A percentile compares a stretch with the other conserved stretches of the same genome.
Conservation (phyloP, 805 yeast genomes). For the Candida silvicultrix region DNA sequence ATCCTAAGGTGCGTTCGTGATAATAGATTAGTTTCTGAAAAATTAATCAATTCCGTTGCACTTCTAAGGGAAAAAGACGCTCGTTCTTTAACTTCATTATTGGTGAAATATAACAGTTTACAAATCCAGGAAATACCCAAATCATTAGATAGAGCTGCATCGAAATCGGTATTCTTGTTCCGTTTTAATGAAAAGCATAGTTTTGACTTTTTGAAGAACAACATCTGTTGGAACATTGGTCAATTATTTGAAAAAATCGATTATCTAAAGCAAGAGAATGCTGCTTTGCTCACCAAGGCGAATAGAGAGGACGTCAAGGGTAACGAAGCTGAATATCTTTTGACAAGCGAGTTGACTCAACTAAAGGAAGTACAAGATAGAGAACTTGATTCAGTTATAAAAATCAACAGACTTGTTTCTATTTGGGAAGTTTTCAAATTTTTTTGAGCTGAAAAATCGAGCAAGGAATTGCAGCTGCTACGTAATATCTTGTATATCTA, state of each 20-base stretch:
- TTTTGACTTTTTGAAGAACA: slow-evolving; percentile 39
- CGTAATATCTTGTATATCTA: neutral
- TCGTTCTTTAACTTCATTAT: slow-evolving; percentile 59
- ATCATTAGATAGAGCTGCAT: slow-evolving; percentile 86
- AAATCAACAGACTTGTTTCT: slow-evolving; percentile 48
- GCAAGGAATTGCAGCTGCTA: neutral
- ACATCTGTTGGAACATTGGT: slow-evolving; percentile 39
- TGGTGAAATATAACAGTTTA: slow-evolving; percentile 63
- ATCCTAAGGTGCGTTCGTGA: slow-evolving; percentile 71
- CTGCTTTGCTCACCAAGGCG: slow-evolving; percentile 68
- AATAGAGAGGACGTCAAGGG: slow-evolving; percentile 89
- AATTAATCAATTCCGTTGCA: slow-evolving; percentile 67
- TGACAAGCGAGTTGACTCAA: slow-evolving; percentile 71
- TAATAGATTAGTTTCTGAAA: slow-evolving; percentile 75
- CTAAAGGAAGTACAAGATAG: slow-evolving; percentile 52
- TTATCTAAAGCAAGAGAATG: slow-evolving; percentile 49
- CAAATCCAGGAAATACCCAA: slow-evolving; percentile 94
- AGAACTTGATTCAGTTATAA: slow-evolving; percentile 49
- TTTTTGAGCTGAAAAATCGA: slow-evolving; percentile 7
- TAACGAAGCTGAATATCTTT: slow-evolving; percentile 63
- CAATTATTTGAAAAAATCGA: slow-evolving; percentile 48
- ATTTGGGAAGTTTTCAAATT: slow-evolving; percentile 51
- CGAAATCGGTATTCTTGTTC: slow-evolving; percentile 80
- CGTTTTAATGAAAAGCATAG: slow-evolving; percentile 55
- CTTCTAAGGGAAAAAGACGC: slow-evolving; percentile 73